Base-by-base conservation (phyloP, 2,329 filamentous ascomycete species). In the Neofusicoccum umdonicola region DNA sequence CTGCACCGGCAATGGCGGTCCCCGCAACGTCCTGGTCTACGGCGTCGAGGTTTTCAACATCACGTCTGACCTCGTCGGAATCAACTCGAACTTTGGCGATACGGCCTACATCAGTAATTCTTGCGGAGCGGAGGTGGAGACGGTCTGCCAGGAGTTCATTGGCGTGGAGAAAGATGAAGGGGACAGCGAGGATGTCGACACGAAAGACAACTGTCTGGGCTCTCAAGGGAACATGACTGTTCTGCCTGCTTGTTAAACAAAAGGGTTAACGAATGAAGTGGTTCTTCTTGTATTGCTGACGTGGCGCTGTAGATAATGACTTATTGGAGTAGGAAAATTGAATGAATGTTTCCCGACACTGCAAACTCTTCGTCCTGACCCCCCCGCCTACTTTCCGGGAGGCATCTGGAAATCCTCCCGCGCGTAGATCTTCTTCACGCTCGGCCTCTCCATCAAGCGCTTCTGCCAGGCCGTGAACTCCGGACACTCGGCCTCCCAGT, bases 31-130 rank as follows among this genome's bases (percentile, higher is more conserved):
- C n/a, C 27, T 47, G 22, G 12, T 60, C 4, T 17, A 47, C 22
- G 56, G 56, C 7, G 42, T 60, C 56, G 42, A 45, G 41, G 19
- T 42, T 31, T 15, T 31, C 9, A 47, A 47, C 31, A 41, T 41
- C 12, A 45, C 71, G 58, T 67, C 67, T 9, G 41, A 60, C 19
- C 12, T 60, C 4, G 56, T 47, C 8, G 56, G 41, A 3, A 35
- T 60, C 13, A 60, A 60, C 31, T 73, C 73, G 48, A 83, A 82
- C 76, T 82, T 78, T 58, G 80, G 80, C 17, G 80, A 82, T 67
- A 78, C 77, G 0, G 80, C 79, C 56, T 77, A 69, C 4, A 76
- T 82, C 66, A 78, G 74, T 63, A 79, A 80, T 66, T 77, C 77
- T 11, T 77, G 75, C 45, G 70, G 69, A 41, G 64, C 71, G 13